These are phyloP conservation scores for Xerocomellus amylosporus DNA, from an alignment of 768 basidiomycete genomes.

Conservation along the genomic window DNA sequence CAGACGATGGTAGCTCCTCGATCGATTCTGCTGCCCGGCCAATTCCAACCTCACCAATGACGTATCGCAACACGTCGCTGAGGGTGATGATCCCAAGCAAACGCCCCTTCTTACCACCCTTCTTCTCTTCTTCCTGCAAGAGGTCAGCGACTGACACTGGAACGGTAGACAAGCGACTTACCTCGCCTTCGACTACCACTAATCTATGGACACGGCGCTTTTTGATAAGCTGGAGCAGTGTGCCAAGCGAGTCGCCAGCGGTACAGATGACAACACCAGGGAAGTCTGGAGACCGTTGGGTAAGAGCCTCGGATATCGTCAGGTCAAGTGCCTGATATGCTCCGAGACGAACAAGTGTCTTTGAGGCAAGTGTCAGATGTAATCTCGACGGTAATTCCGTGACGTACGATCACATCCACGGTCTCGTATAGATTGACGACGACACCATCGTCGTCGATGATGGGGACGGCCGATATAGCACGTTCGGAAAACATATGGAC, in stretches of 20 bases:
- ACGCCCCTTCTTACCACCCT: constrained; percentile 78
- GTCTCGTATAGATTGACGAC: constrained; percentile 98
- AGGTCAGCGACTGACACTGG: not conserved
- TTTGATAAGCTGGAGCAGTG: constrained; percentile 87
- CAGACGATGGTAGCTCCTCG: constrained; percentile 23
- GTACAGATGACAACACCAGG: constrained; percentile 96
- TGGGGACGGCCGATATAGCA: constrained; percentile 95
- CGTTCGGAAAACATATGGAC: constrained; percentile 98
- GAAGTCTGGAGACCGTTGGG: constrained; percentile 91
- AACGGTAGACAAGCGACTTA: constrained; percentile 30
- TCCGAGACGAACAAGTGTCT: constrained; percentile 94
- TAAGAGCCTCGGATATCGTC: constrained; percentile 88
- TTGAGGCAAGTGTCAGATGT: constrained; percentile 8
- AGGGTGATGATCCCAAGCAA: constrained; percentile 85
- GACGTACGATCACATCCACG: constrained; percentile 89
- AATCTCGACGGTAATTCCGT: not conserved
- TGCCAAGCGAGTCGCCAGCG: constrained; percentile 86
- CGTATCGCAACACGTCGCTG: constrained; percentile 82
- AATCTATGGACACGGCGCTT: constrained; percentile 92
- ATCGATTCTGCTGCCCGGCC: constrained; percentile 42
- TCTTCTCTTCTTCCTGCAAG: constrained; percentile 71
- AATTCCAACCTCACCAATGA: constrained; percentile 65
- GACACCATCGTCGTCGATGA: constrained; percentile 87
- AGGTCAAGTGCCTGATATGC: constrained; percentile 96
- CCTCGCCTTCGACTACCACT: constrained; percentile 93